Evolutionary conservation across 176 grass and related monocot species (phyloP).

Genomic region (Zoysia pacifica): DNA sequence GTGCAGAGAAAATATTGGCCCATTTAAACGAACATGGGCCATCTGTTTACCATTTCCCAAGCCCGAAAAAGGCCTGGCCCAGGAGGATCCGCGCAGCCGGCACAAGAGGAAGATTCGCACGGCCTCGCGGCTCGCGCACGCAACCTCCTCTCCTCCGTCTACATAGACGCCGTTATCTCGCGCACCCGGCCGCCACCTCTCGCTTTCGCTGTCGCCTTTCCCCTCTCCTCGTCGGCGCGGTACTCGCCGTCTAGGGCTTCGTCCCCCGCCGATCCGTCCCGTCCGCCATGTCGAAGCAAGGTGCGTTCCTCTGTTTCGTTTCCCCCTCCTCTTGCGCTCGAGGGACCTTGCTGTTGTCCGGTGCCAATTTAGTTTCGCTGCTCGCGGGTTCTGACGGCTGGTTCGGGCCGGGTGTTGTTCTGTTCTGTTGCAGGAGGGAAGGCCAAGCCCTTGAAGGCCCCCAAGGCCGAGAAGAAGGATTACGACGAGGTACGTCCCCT

Average conservation of each 20-base stretch:
- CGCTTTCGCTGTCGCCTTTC: not conserved
- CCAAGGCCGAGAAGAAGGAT: slow-evolving; percentile 74
- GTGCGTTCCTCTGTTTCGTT: not conserved
- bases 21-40: too few relatives aligned
- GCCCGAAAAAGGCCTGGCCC: too few relatives aligned
- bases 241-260: not conserved
- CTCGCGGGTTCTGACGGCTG: not conserved
- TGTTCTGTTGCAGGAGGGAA: slow-evolving; percentile 65
- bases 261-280: not conserved
- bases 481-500: slow-evolving; percentile 62
- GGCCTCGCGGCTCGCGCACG: too few relatives aligned
- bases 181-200: not conserved
- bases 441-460: slow-evolving; percentile 71
- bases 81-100: too few relatives aligned
- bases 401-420: not conserved
- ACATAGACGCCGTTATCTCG: not conserved
- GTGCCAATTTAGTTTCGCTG: not conserved
- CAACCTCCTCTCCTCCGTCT: too few relatives aligned
- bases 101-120: too few relatives aligned
- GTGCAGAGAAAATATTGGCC: too few relatives aligned
- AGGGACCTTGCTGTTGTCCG: not conserved
- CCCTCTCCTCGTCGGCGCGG: slow-evolving; percentile 11
- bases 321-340: not conserved
- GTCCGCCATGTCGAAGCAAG: slow-evolving; percentile 59
- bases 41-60: too few relatives aligned